These are phyloP conservation scores for Gloeophyllum trabeum DNA, from an alignment of 768 basidiomycete species.

Conservation along the genomic window DNA sequence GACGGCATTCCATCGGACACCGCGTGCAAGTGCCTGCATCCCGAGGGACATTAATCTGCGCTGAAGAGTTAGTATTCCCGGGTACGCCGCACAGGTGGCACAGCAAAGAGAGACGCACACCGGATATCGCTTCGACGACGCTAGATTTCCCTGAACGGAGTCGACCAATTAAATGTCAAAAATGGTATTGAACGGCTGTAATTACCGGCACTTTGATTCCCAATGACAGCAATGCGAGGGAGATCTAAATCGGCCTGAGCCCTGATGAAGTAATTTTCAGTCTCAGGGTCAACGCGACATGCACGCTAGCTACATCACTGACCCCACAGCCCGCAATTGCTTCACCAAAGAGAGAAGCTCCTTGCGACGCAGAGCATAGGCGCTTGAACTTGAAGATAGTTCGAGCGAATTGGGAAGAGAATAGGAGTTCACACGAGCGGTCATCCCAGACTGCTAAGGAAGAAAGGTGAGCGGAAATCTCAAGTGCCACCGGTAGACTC, in stretches of 20 bases:
- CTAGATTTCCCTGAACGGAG: conserved; percentile 24
- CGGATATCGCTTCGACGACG: conserved; percentile 38
- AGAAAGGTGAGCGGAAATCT: too few relatives aligned
- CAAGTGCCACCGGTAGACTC: too few relatives aligned
- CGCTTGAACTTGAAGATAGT: too few relatives aligned
- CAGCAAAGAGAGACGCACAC: conserved; percentile 17
- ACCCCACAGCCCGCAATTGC: not conserved
- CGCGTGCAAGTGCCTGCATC: conserved; percentile 37
- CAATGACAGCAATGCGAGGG: conserved; percentile 38
- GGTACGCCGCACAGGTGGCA: not conserved
- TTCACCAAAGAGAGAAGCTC: not conserved
- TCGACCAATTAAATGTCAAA: not conserved
- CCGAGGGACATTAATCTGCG: conserved; percentile 34
- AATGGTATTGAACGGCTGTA: not conserved
- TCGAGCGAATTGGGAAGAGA: too few relatives aligned
- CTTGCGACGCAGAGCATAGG: not conserved
- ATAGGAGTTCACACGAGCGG: too few relatives aligned
- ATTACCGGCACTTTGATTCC: conserved; percentile 40
- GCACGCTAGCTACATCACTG: not conserved
- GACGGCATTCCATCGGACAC: conserved; percentile 24
- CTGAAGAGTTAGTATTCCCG: conserved; percentile 5
- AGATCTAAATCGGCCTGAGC: conserved; percentile 35
- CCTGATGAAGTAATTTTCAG: conserved; percentile 10
- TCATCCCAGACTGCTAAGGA: too few relatives aligned
- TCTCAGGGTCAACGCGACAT: not conserved